Evolutionary conservation across 225 moss, liverwort and hornwort genomes (phyloP).

Genomic region (Straminergon stramineum): DNA sequence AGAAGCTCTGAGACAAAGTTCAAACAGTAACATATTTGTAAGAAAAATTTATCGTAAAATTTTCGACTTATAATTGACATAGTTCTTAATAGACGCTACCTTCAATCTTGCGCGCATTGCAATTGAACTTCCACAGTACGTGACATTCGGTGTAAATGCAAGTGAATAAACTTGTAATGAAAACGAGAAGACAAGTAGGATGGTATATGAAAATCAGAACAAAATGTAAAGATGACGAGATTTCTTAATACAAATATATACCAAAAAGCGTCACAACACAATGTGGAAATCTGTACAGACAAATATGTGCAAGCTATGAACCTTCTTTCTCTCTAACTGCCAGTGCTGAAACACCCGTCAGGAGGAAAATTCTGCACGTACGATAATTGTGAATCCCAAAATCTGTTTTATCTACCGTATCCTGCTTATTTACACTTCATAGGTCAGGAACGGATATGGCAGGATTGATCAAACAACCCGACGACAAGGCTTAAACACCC

Average conservation of each 20-base stretch:
- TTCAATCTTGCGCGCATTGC: not conserved
- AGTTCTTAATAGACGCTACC: too few species aligned
- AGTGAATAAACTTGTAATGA: not conserved
- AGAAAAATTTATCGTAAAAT: too few species aligned
- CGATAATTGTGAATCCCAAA: not conserved
- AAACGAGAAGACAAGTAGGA: too few species aligned
- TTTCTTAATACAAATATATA: not conserved
- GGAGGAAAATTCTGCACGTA: not conserved
- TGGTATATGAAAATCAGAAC: not conserved
- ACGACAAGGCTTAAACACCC: not conserved
- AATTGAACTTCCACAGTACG: too few species aligned
- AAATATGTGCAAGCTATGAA: not conserved
- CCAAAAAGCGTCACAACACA: not conserved
- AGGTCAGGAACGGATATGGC: not conserved
- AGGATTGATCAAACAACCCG: not conserved
- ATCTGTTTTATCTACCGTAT: not conserved
- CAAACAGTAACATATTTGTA: too few species aligned
- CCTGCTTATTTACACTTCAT: not conserved
- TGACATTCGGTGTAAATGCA: not conserved
- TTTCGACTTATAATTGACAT: not conserved
- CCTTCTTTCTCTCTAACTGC: too few species aligned
- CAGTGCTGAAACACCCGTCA: not conserved
- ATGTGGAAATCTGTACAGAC: not conserved
- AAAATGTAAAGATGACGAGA: fast-evolving
- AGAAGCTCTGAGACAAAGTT: too few species aligned